These are phyloP conservation scores for Pseudoperonospora humuli DNA, from an alignment of 352 stramenopile genomes.

Conservation along the genomic window DNA sequence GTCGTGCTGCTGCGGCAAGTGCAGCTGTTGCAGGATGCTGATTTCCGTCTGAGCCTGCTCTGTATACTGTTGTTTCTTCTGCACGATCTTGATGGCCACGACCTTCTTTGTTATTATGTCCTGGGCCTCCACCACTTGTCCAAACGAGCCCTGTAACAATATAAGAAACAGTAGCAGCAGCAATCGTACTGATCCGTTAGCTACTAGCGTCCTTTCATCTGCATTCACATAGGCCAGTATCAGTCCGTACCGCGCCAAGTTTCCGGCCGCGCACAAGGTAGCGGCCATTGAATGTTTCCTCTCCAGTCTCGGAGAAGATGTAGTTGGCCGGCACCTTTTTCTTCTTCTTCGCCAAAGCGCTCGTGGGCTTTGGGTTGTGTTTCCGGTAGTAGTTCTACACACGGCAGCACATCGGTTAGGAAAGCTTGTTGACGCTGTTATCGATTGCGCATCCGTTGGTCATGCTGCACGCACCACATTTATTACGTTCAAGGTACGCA, in stretches of 20 bases:
- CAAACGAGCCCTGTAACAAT: constrained; percentile 62
- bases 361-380: constrained; percentile 47
- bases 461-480: constrained; percentile 64
- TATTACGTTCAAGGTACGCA: constrained; percentile 97
- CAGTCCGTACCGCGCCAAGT: constrained; percentile 55
- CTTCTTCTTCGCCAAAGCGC: constrained; percentile 44
- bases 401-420: not conserved
- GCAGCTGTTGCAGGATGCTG: constrained; percentile 89
- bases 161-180: not conserved
- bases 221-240: not conserved
- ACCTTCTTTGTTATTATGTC: constrained; percentile 69
- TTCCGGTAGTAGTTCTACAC: constrained; percentile 79
- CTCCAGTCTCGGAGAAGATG: constrained; percentile 37
- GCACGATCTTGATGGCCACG: constrained; percentile 99
- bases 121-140: constrained; percentile 70
- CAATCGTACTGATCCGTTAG: constrained; percentile 17
- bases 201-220: not conserved
- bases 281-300: constrained; percentile 72
- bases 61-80: constrained; percentile 96
- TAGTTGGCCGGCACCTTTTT: constrained; percentile 64
- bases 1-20: constrained; percentile 44
- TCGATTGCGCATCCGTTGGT: too few species aligned
- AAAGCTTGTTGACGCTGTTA: too few species aligned
- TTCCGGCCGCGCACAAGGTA: constrained; percentile 64
- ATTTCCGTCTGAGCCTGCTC: constrained; percentile 97